Evolutionary conservation across 202 grass and related monocot genomes (phyloP).

Genomic region (Dendrocalamus latiflorus): DNA sequence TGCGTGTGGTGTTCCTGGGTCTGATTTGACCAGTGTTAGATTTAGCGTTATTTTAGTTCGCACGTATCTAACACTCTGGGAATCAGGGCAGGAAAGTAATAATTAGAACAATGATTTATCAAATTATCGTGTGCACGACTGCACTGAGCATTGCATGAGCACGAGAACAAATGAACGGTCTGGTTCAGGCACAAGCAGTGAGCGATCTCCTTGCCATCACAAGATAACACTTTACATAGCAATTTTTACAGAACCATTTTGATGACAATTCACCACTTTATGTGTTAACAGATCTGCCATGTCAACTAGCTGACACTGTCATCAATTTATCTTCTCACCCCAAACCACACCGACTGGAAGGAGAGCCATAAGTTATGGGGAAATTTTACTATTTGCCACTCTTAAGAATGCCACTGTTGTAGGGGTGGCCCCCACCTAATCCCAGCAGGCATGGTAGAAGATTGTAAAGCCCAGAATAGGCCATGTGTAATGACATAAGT

Average conservation of each 20-base stretch:
- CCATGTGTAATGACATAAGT: too few species aligned
- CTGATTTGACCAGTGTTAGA: too few species aligned
- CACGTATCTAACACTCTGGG: neutral
- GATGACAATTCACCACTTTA: neutral
- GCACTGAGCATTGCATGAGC: neutral
- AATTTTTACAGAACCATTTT: slow-evolving; percentile 1
- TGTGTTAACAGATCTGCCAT: neutral
- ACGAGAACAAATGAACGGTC: neutral
- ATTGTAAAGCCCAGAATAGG: too few species aligned
- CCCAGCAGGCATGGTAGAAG: too few species aligned
- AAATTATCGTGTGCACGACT: neutral
- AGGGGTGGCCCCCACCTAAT: too few species aligned
- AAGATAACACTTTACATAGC: neutral
- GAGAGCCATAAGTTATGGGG: neutral
- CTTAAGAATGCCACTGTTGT: too few species aligned
- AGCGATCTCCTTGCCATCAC: neutral
- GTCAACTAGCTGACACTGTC: slow-evolving; percentile 4
- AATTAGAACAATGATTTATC: too few species aligned
- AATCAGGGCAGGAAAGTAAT: too few species aligned
- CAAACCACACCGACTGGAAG: neutral
- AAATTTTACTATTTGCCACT: too few species aligned
- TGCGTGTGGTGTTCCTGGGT: neutral
- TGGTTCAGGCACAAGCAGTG: neutral
- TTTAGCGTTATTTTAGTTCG: slow-evolving; percentile 3
- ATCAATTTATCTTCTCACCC: neutral